Evolutionary conservation across 2,329 filamentous ascomycete genomes (phyloP).

Genomic region (Metarhizium humberi): DNA sequence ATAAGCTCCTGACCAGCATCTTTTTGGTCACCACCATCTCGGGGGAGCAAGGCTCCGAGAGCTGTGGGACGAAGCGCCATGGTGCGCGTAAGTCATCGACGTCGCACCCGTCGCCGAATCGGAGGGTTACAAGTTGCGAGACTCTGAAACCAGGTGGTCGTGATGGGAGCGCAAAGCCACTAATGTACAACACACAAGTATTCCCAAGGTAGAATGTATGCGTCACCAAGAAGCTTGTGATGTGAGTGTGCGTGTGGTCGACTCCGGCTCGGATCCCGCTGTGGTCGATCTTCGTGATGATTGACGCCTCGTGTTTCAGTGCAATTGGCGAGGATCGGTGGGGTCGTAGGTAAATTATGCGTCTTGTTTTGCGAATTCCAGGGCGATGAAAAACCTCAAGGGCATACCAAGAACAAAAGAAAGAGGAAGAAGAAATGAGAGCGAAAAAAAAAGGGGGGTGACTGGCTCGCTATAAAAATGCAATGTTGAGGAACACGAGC

Average conservation of each 20-base stretch:
- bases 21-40: slow-evolving; percentile 1
- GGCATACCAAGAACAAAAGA: too few species aligned
- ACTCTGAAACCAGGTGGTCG: neutral
- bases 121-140: neutral
- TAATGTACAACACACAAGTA: neutral
- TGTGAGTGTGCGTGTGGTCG: neutral
- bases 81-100: neutral
- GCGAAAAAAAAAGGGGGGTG: too few species aligned
- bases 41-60: neutral
- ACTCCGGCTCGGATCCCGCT: neutral
- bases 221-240: neutral
- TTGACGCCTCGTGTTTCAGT: neutral
- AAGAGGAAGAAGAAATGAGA: neutral
- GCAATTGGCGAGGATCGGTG: neutral
- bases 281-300: neutral
- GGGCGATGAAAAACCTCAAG: too few species aligned
- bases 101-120: neutral
- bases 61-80: neutral
- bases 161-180: neutral
- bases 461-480: neutral
- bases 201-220: neutral
- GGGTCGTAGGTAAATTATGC: neutral
- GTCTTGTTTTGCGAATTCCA: neutral
- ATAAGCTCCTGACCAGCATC: slow-evolving; percentile 35
- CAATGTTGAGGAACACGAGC: neutral